These are phyloP conservation scores for Capsella bursapastoris DNA, from an alignment of 345 rosid species.

Conservation along the genomic window DNA sequence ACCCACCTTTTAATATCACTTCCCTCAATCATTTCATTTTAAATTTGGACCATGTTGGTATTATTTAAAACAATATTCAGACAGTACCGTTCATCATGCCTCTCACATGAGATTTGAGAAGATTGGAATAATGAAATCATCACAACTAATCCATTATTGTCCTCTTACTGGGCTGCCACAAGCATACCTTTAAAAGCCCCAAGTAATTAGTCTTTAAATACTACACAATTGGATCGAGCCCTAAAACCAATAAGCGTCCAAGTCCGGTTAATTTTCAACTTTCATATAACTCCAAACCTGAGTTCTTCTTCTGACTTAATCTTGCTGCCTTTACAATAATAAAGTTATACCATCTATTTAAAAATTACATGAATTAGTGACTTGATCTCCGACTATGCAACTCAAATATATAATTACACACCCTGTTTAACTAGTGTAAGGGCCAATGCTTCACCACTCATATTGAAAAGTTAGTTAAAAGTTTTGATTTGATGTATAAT, in stretches of 20 bases:
- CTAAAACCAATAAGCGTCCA: conserved; percentile 15
- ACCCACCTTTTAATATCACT: conserved; percentile 17
- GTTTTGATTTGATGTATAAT: conserved; percentile 30
- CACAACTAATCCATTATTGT: background rate
- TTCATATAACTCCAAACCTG: background rate
- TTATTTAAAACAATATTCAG: background rate
- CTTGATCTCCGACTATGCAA: too few species aligned
- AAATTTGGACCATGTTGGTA: conserved; percentile 16
- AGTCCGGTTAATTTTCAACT: background rate
- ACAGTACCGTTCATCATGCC: background rate
- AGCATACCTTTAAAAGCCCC: background rate
- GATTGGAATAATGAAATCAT: background rate
- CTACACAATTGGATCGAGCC: conserved; percentile 10
- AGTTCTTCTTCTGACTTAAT: background rate
- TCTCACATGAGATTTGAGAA: background rate
- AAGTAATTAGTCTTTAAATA: background rate
- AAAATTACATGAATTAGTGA: background rate
- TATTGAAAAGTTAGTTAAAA: conserved; percentile 22
- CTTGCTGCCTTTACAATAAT: background rate
- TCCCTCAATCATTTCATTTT: conserved; percentile 33
- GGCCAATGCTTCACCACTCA: conserved; percentile 32
- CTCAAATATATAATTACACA: too few species aligned
- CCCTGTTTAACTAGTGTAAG: conserved; percentile 8
- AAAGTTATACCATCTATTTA: background rate
- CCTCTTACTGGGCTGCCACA: background rate